Percentiles rank a stretch among this genome's conserved stretches.
phyloP scores from a whole-genome alignment of 192 early-diverging fungal species.

The Backusella macrospora region DNA sequence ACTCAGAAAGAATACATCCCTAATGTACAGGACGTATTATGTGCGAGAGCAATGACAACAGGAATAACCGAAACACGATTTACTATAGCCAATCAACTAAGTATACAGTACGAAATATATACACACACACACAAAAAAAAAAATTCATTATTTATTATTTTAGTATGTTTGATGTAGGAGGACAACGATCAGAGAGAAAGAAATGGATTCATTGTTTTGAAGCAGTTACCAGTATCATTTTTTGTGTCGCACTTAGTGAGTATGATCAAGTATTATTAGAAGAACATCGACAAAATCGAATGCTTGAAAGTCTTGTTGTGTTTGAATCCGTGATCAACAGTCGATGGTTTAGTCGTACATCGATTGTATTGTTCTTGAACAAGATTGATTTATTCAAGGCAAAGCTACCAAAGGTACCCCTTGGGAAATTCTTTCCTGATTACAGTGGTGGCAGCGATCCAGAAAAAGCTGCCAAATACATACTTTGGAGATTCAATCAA shows the following conservation, averaged over 20 bases:
- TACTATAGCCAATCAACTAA: slow-evolving; percentile 91
- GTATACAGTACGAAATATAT: slow-evolving; percentile 74
- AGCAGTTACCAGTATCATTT: slow-evolving; percentile 78
- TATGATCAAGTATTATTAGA: slow-evolving; percentile 86
- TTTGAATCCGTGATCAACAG: slow-evolving; percentile 88
- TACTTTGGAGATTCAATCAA: slow-evolving; percentile 88
- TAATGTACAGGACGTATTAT: slow-evolving; percentile 90
- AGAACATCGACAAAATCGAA: slow-evolving; percentile 72
- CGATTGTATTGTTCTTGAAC: slow-evolving; percentile 86
- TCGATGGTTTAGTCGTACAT: slow-evolving; percentile 80
- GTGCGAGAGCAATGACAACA: slow-evolving; percentile 94
- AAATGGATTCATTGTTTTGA: slow-evolving; percentile 83
- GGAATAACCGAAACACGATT: slow-evolving; percentile 94
- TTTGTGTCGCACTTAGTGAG: slow-evolving; percentile 82
- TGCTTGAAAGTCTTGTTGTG: slow-evolving; percentile 80
- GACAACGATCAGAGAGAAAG: slow-evolving; percentile 69
- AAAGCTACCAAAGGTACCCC: slow-evolving; percentile 71
- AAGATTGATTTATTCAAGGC: slow-evolving; percentile 79
- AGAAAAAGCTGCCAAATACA: slow-evolving; percentile 83
- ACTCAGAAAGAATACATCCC: slow-evolving; percentile 85
- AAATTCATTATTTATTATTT: neutral
- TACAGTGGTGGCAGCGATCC: slow-evolving; percentile 77
- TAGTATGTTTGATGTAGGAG: slow-evolving; percentile 79
- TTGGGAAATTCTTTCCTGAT: slow-evolving; percentile 79
- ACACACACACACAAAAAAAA: neutral